Evolutionary conservation across 1,284 basidiomycete genomes (phyloP).

Genomic region (Irpex lacteus): DNA sequence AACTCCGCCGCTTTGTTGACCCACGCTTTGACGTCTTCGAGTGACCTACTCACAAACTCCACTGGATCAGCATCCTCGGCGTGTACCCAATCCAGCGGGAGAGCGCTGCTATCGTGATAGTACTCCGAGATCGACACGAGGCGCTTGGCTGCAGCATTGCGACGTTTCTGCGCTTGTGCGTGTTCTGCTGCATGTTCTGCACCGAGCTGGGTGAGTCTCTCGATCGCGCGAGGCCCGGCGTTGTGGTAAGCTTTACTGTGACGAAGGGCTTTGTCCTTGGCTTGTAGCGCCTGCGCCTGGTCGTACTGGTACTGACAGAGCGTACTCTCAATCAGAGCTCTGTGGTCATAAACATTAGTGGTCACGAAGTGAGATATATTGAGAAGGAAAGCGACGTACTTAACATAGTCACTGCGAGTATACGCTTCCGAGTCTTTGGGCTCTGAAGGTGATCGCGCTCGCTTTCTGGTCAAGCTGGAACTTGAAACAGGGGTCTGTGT

Average conservation of each 20-base stretch:
- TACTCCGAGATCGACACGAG: neutral
- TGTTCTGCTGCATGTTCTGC: neutral
- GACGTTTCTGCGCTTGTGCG: neutral
- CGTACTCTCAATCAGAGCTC: neutral
- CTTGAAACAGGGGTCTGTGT: neutral
- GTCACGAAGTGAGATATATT: neutral
- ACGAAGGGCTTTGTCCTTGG: neutral
- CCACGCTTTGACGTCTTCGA: neutral
- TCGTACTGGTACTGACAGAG: neutral
- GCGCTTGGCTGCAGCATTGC: neutral
- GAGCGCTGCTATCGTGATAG: neutral
- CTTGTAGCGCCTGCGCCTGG: neutral
- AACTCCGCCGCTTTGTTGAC: neutral
- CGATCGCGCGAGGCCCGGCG: neutral
- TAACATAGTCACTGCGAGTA: neutral
- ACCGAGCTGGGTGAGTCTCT: neutral
- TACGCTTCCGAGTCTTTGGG: neutral
- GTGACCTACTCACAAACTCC: neutral
- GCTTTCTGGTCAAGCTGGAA: neutral
- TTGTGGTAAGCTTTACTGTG: neutral
- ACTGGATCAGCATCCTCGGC: neutral
- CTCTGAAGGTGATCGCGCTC: neutral
- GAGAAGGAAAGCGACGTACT: neutral
- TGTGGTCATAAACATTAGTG: neutral
- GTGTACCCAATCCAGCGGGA: neutral